phyloP scores from a whole-genome alignment of 768 basidiomycete species.

The Chlorophyllum brunneum region DNA sequence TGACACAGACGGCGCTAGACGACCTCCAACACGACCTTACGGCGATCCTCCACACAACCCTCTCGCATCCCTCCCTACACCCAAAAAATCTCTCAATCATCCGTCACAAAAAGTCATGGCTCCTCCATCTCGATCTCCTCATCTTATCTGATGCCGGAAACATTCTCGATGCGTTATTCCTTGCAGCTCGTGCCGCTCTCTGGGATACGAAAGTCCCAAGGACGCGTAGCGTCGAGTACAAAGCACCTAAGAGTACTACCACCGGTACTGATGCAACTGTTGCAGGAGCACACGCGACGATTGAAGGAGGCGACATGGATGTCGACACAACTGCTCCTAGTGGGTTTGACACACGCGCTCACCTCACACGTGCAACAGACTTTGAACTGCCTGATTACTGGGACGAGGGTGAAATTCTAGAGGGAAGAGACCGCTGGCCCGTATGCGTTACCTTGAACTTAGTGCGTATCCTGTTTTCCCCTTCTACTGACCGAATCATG shows the following conservation, averaged over 20 bases:
- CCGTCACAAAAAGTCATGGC: conserved; percentile 65
- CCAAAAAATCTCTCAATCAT: conserved; percentile 63
- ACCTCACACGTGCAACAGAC: conserved; percentile 54
- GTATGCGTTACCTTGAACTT: conserved; percentile 76
- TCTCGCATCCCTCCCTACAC: conserved; percentile 63
- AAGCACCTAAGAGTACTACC: conserved; percentile 30
- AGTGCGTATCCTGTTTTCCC: conserved; percentile 37
- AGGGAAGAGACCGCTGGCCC: conserved; percentile 66
- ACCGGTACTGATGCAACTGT: not conserved
- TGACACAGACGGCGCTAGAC: conserved; percentile 60
- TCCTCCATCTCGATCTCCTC: conserved; percentile 70
- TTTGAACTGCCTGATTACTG: conserved; percentile 87
- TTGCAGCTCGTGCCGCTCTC: conserved; percentile 74
- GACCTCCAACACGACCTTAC: conserved; percentile 76
- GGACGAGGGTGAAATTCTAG: conserved; percentile 75
- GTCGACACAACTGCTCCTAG: conserved; percentile 47
- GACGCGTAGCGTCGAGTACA: conserved; percentile 70
- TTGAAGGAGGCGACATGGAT: conserved; percentile 47
- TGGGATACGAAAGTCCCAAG: conserved; percentile 80
- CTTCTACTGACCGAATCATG: not conserved
- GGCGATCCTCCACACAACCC: conserved; percentile 54
- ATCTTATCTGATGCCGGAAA: conserved; percentile 76
- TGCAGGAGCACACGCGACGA: not conserved
- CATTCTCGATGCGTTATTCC: conserved; percentile 70
- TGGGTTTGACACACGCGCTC: conserved; percentile 53